phyloP scores from a whole-genome alignment of 129 eudicot genomes.

The Scalesia atractyloides region DNA sequence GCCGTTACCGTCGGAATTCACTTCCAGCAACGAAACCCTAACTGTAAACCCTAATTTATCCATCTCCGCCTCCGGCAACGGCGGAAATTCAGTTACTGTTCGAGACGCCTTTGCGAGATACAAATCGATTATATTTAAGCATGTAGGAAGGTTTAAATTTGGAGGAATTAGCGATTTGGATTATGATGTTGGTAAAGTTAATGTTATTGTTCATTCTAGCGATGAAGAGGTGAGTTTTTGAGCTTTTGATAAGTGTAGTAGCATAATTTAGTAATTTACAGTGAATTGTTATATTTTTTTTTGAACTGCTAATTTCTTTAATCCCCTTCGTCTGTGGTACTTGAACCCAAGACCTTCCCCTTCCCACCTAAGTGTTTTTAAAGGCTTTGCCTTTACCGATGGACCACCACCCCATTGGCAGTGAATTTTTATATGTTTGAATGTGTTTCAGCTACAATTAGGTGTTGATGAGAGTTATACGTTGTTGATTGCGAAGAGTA shows the following conservation, averaged over 20 bases:
- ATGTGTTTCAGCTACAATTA: conserved; percentile 61
- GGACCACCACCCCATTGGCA: too few relatives aligned
- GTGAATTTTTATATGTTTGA: conserved; percentile 19
- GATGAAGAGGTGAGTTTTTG: conserved; percentile 56
- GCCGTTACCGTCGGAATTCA: conserved; percentile 79
- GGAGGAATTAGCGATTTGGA: conserved; percentile 13
- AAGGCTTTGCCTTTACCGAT: too few relatives aligned
- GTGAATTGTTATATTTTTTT: conserved; percentile 11
- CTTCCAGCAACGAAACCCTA: conserved; percentile 68
- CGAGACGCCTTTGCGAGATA: conserved; percentile 71
- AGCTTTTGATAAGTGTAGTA: background rate
- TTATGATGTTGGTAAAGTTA: conserved; percentile 54
- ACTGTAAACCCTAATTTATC: conserved; percentile 72
- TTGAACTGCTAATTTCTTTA: too few relatives aligned
- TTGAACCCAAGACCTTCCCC: too few relatives aligned
- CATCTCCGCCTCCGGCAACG: conserved; percentile 43
- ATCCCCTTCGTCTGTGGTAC: too few relatives aligned
- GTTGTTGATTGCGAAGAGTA: conserved; percentile 53
- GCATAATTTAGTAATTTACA: background rate
- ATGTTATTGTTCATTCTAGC: conserved; percentile 49
- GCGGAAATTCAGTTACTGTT: conserved; percentile 45
- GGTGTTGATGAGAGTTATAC: conserved; percentile 94
- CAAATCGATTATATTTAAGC: conserved; percentile 58
- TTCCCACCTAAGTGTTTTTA: too few relatives aligned
- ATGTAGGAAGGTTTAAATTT: conserved; percentile 22